Evolutionary conservation across 192 early-diverging fungal species (phyloP).

Genomic region (Mortierella hygrophila): DNA sequence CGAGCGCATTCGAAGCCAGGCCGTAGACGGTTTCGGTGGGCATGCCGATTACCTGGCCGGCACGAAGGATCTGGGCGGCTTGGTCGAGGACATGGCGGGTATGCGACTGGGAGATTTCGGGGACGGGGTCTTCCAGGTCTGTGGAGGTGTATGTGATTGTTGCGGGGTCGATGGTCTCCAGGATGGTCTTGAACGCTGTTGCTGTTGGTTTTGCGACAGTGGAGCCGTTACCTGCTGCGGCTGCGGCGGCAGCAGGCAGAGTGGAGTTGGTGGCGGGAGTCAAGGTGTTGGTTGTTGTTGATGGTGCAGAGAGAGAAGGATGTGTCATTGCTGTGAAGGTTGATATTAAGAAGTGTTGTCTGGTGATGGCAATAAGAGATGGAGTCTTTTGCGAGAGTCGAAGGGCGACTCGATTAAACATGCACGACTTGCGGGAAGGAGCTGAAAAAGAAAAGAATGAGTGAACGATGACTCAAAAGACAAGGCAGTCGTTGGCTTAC

Average conservation of each 20-base stretch:
- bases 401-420: conserved; percentile 26
- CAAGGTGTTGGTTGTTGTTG: not conserved
- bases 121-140: conserved; percentile 54
- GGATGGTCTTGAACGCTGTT: conserved; percentile 26
- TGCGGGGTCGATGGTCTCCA: conserved; percentile 50
- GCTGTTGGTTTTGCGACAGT: not conserved
- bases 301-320: not conserved
- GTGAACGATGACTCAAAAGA: not conserved
- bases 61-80: conserved; percentile 68
- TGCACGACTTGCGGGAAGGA: conserved; percentile 7
- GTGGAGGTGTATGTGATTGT: conserved; percentile 35
- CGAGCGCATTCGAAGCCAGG: conserved; percentile 90
- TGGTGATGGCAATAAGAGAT: not conserved
- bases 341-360: not conserved
- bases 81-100: conserved; percentile 40
- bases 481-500: not conserved
- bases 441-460: not conserved
- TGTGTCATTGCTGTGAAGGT: not conserved
- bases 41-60: conserved; percentile 82
- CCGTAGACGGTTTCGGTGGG: conserved; percentile 99
- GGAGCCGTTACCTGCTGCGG: not conserved
- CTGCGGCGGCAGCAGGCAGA: not conserved
- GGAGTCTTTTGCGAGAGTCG: conserved; percentile 10
- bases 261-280: conserved; percentile 5
- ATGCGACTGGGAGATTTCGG: conserved; percentile 32